These are phyloP conservation scores for Arthroderma sp. DNA, from an alignment of 2,329 filamentous ascomycete species.

Conservation along the genomic window DNA sequence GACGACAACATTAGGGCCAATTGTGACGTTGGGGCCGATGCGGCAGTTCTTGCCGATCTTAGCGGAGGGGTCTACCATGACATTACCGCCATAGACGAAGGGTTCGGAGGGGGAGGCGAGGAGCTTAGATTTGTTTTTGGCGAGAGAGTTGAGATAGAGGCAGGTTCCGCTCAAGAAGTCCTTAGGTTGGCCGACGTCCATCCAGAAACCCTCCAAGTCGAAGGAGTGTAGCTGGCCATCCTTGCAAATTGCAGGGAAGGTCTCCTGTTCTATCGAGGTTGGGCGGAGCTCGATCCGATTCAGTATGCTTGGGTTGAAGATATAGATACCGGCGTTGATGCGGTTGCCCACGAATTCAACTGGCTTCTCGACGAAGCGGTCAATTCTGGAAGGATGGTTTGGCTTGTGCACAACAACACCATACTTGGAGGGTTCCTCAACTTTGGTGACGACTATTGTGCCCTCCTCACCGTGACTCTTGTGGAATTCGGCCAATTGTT, in stretches of 20 bases:
- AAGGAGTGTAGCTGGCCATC: slow-evolving; percentile 91
- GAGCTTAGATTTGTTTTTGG: slow-evolving; percentile 78
- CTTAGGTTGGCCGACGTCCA: slow-evolving; percentile 98
- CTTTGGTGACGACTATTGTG: slow-evolving; percentile 96
- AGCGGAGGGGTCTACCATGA: slow-evolving; percentile 82
- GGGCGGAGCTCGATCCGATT: slow-evolving; percentile 88
- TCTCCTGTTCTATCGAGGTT: slow-evolving; percentile 97
- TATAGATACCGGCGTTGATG: slow-evolving; percentile 98
- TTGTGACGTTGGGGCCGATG: slow-evolving; percentile 93
- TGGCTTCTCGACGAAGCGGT: slow-evolving; percentile 98
- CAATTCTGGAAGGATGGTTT: slow-evolving; percentile 77
- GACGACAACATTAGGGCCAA: slow-evolving; percentile 82
- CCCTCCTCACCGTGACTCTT: slow-evolving; percentile 86
- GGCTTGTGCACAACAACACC: slow-evolving; percentile 97
- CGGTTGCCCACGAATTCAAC: slow-evolving; percentile 97
- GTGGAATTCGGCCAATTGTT: slow-evolving; percentile 82
- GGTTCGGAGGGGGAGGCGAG: slow-evolving; percentile 61
- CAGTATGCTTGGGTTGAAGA: slow-evolving; percentile 84
- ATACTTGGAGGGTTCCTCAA: slow-evolving; percentile 97
- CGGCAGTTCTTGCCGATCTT: slow-evolving; percentile 98
- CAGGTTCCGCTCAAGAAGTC: slow-evolving; percentile 95
- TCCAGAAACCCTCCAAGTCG: slow-evolving; percentile 96
- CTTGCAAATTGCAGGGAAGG: slow-evolving; percentile 83
- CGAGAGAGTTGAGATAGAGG: slow-evolving; percentile 83
- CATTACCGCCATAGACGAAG: slow-evolving; percentile 85